Evolutionary conservation across 2,329 filamentous ascomycete species (phyloP), one percentile per base, ranked within the genome.

Genomic region (Hymenoscyphus occultus): DNA sequence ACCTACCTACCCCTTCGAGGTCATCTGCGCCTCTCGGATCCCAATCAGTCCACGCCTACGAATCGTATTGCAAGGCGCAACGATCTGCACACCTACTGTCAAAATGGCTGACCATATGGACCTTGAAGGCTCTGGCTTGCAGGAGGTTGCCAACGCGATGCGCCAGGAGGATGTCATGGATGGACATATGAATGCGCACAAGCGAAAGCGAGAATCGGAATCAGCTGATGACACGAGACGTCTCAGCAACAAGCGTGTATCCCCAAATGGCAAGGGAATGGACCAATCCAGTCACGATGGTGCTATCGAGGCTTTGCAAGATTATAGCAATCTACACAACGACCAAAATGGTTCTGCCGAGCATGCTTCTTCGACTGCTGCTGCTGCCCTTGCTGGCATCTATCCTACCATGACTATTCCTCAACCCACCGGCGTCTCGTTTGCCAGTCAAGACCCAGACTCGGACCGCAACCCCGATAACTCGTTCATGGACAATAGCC

Each of bases 331-430:
- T 39, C 74, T 83, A 42, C 81, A 83, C 51, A 80, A 79, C 10
- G 79, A 81, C 59, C 83, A 84, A 67, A 86, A 85, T 69, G 83
- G 83, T 63, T 78, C 82, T 56, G 77, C 80, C 64, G 80, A 79
- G 73, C 81, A 75, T 74, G 78, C 79, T 61, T 81, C 78, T 69
- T 86, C 87, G 59, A 88, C 86, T 51, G 86, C 86, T 60, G 85
- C 84, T 22, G 86, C 86, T 62, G 74, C 74, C 45, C 69, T 75
- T 48, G 73, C 71, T 56, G 74, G 75, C 56, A 73, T 76, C 64
- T 84, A 83, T 72, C 75, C 75, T 61, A 80, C 80, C 65, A 85
- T 86, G 82, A 84, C 80, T 14, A 81, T 84, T 22, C 83, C 83
- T 14, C 82, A 84, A 74, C 79, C 82, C 10, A 85, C 83, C 2